Percentiles rank a stretch among this genome's conserved stretches.
Evolutionary conservation across 805 yeast genomes (phyloP).

Genomic region (Metschnikowia santaceciliae): DNA sequence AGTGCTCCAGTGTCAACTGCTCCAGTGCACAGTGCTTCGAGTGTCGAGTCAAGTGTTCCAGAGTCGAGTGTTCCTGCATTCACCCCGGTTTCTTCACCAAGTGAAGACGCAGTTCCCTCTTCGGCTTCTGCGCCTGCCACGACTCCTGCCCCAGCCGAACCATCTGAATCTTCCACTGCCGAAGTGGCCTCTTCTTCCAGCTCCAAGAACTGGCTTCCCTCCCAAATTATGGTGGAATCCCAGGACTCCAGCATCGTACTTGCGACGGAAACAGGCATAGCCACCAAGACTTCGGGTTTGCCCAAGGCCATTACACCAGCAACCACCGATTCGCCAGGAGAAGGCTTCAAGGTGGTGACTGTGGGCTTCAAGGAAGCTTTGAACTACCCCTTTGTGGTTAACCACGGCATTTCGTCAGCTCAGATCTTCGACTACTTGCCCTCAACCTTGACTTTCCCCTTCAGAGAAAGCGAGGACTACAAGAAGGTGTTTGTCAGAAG

Average conservation of each 20-base stretch:
- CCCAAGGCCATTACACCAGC: constrained; percentile 81
- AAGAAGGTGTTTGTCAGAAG: constrained; percentile 54
- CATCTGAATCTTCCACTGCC: not conserved
- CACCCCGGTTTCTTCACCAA: too few relatives aligned
- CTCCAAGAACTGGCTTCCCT: constrained; percentile 34
- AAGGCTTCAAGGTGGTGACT: constrained; percentile 51
- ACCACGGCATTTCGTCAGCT: constrained; percentile 70
- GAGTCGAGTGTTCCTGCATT: too few relatives aligned
- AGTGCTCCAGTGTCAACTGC: too few relatives aligned
- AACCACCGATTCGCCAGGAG: constrained; percentile 44
- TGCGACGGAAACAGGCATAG: constrained; percentile 13
- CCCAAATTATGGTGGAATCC: constrained; percentile 27
- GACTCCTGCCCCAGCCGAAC: not conserved
- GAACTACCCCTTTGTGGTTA: constrained; percentile 81
- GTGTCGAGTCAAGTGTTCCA: too few relatives aligned
- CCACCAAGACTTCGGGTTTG: constrained; percentile 44
- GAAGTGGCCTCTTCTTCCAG: constrained; percentile 1
- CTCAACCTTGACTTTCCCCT: constrained; percentile 61
- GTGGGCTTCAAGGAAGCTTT: constrained; percentile 75
- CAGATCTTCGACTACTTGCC: constrained; percentile 86
- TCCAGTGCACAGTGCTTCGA: too few relatives aligned
- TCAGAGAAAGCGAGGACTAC: constrained; percentile 29
- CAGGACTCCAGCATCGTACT: constrained; percentile 5
- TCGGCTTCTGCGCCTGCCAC: not conserved
- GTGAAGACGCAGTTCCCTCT: too few relatives aligned